phyloP scores from a whole-genome alignment of 2,329 filamentous ascomycete genomes.

The Fusarium sp. region DNA sequence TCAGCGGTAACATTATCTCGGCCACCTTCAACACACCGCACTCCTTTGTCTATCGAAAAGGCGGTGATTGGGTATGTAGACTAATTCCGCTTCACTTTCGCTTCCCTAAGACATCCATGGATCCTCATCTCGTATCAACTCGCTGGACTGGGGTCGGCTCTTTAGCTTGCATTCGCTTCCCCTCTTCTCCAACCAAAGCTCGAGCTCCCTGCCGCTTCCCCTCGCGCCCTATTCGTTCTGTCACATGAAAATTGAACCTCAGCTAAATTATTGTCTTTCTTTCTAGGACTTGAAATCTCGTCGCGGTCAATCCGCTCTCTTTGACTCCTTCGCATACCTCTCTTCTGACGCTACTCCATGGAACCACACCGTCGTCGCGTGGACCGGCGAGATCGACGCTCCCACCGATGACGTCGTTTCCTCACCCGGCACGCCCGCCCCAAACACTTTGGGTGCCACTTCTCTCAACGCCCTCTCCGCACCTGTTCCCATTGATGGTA shows the following conservation, averaged over 20 bases:
- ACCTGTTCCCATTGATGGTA: conserved; percentile 78
- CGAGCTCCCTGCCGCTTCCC: conserved; percentile 27
- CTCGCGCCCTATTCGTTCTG: conserved; percentile 10
- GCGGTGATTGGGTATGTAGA: conserved; percentile 68
- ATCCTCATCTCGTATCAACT: conserved; percentile 23
- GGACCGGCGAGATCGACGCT: conserved; percentile 87
- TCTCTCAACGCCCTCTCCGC: conserved; percentile 80
- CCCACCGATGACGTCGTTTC: conserved; percentile 56
- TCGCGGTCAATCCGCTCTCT: conserved; percentile 89
- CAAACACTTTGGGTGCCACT: conserved; percentile 60
- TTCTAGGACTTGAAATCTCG: conserved; percentile 77
- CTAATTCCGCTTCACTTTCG: conserved; percentile 22
- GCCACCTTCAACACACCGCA: conserved; percentile 73
- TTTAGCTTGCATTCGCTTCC: conserved; percentile 30
- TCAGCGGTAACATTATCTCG: conserved; percentile 75
- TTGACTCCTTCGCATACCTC: conserved; percentile 89
- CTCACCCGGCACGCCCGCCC: conserved; percentile 59
- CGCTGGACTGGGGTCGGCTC: conserved; percentile 15
- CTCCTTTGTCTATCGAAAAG: conserved; percentile 67
- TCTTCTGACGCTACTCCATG: conserved; percentile 85
- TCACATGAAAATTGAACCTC: conserved; percentile 30
- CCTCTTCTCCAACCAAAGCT: conserved; percentile 38
- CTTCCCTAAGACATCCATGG: conserved; percentile 11
- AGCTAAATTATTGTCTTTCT: conserved; percentile 20
- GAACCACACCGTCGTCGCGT: conserved; percentile 93